A percentile compares a stretch with the other conserved stretches of the same genome.
These are phyloP conservation scores for Sclerotinia minor DNA, from an alignment of 2,329 filamentous ascomycete species.

Conservation along the genomic window DNA sequence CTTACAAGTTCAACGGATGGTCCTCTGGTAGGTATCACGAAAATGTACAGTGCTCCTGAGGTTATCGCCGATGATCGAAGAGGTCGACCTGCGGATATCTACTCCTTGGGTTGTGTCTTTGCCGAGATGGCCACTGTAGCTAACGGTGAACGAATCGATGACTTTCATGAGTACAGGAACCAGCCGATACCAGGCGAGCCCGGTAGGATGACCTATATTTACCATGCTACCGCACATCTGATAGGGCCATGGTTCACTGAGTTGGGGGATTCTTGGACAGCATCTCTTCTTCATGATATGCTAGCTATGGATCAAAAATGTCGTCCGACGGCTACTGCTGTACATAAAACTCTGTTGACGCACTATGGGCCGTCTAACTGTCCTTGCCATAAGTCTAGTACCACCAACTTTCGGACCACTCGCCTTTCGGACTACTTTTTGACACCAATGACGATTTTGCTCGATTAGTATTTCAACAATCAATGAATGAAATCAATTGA, in stretches of 20 bases:
- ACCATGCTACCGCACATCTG: constrained; percentile 30
- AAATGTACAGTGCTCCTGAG: constrained; percentile 32
- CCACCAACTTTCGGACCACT: too few relatives aligned
- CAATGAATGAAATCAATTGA: too few relatives aligned
- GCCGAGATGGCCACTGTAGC: constrained; percentile 30
- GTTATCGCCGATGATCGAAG: constrained; percentile 26
- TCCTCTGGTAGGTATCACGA: constrained; percentile 27
- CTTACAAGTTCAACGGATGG: constrained; percentile 31
- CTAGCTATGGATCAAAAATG: constrained; percentile 24
- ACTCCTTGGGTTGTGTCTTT: constrained; percentile 30
- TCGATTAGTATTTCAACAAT: too few relatives aligned
- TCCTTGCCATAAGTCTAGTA: too few relatives aligned
- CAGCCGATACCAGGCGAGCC: constrained; percentile 28
- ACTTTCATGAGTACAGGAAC: constrained; percentile 30
- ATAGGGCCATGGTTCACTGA: constrained; percentile 29
- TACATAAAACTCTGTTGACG: neutral
- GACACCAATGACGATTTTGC: too few relatives aligned
- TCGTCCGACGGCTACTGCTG: constrained; percentile 25
- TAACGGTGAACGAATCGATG: constrained; percentile 26
- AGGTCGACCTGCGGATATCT: constrained; percentile 29
- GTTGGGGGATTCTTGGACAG: constrained; percentile 20
- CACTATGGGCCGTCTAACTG: neutral
- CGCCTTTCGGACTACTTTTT: too few relatives aligned
- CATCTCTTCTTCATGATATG: constrained; percentile 25
- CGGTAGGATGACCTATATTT: constrained; percentile 26